Percentiles rank a stretch among this genome's conserved stretches.
These are phyloP conservation scores for Wickerhamomyces chaumierensis DNA, from an alignment of 805 yeast genomes.

Conservation along the genomic window DNA sequence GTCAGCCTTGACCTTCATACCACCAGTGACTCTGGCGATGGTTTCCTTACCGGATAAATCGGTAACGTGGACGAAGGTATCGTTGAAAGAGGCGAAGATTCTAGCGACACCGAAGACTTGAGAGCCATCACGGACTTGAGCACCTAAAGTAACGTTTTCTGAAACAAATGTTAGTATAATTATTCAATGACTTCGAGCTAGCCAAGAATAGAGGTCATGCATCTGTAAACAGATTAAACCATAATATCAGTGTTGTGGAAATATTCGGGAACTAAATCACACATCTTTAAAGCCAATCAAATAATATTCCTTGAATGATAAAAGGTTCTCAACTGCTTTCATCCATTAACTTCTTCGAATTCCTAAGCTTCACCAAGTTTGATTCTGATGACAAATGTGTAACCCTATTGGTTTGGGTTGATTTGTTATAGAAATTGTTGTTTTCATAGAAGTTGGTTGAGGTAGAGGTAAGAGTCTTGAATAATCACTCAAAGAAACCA, in stretches of 20 bases:
- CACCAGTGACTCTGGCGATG: slow-evolving; percentile 99
- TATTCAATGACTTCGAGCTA: too few relatives aligned
- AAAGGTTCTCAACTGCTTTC: too few relatives aligned
- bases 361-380: too few relatives aligned
- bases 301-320: background rate
- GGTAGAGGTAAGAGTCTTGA: background rate
- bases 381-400: too few relatives aligned
- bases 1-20: slow-evolving; percentile 99
- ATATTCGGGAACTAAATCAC: background rate
- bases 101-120: slow-evolving; percentile 99
- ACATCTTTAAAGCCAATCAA: background rate
- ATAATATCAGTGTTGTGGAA: background rate
- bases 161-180: slow-evolving; percentile 13
- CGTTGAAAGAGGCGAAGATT: slow-evolving; percentile 99
- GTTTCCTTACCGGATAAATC: slow-evolving; percentile 99
- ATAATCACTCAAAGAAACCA: background rate
- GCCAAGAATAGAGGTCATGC: background rate
- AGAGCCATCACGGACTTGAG: slow-evolving; percentile 92
- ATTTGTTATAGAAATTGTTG: too few relatives aligned
- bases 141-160: slow-evolving; percentile 60
- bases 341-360: too few relatives aligned
- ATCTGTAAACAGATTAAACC: too few relatives aligned
- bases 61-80: slow-evolving; percentile 98
- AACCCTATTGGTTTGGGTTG: too few relatives aligned
- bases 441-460: background rate